These are phyloP conservation scores for Neurospora sp. DNA, from an alignment of 495 filamentous ascomycete genomes.

Conservation along the genomic window DNA sequence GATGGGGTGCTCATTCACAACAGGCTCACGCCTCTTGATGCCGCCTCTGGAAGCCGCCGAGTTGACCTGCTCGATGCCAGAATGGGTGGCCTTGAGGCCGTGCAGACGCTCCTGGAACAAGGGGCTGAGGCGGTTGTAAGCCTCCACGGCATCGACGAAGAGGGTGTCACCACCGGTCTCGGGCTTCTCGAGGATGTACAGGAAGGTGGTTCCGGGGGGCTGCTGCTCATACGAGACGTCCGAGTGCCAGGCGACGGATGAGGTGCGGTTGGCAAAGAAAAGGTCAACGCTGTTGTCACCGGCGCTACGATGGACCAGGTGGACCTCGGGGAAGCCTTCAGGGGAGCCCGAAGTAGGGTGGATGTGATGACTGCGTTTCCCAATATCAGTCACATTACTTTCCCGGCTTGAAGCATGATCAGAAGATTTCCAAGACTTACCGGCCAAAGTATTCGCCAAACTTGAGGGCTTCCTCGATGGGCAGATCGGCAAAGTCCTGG, in stretches of 20 bases:
- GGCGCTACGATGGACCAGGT: slow-evolving; percentile 66
- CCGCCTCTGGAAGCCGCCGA: slow-evolving; percentile 44
- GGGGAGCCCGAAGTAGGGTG: slow-evolving; percentile 70
- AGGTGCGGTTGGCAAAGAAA: slow-evolving; percentile 52
- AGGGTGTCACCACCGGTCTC: slow-evolving; percentile 69
- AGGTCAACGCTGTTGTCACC: slow-evolving; percentile 47
- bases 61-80: slow-evolving; percentile 61
- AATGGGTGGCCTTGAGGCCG: slow-evolving; percentile 68
- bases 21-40: slow-evolving; percentile 60
- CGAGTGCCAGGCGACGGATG: slow-evolving; percentile 55
- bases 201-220: slow-evolving; percentile 76
- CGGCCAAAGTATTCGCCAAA: slow-evolving; percentile 72
- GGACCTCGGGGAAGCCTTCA: slow-evolving; percentile 60
- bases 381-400: neutral
- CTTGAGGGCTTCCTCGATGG: slow-evolving; percentile 59
- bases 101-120: slow-evolving; percentile 63
- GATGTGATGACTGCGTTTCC: slow-evolving; percentile 51
- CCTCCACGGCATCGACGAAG: slow-evolving; percentile 63
- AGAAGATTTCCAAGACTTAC: neutral
- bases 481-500: slow-evolving; percentile 69
- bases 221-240: slow-evolving; percentile 78
- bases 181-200: slow-evolving; percentile 72
- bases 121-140: slow-evolving; percentile 67
- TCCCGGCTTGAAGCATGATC: neutral
- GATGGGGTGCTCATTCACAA: slow-evolving; percentile 62